Evolutionary conservation across 2,329 filamentous ascomycete genomes (phyloP), one percentile per base, ranked within the genome.

Genomic region (Sporothrix brunneoviolacea): DNA sequence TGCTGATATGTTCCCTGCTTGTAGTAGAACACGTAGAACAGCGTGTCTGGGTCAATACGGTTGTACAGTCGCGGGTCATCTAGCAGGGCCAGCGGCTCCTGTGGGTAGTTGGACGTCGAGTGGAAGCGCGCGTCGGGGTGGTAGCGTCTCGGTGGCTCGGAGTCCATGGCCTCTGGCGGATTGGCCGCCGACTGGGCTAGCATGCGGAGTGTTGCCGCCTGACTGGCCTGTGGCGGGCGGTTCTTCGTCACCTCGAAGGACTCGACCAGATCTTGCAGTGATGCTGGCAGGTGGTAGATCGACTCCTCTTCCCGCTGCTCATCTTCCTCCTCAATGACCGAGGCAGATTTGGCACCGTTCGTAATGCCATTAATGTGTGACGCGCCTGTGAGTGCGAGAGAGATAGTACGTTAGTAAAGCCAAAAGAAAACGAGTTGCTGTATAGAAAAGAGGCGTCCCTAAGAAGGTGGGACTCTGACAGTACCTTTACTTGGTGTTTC

Each of bases 21-120:
- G 74, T 98, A 98, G 75, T 98, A 98, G 70, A 98, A 98, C 40
- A 95, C 87, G 70, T 98, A 98, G 70, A 98, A 98, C 9, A 98
- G 76, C 27, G 91, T 95, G 64, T 98, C 93, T 0, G 91, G 90
- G 62, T 98, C 93, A 54, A 98, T 91, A 52, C 88, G 80, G 22
- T 80, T 80, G 68, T 96, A 98, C 54, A 98, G 70, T 41, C 87
- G 77, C 30, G 89, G 87, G 67, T 98, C 90, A 60, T 96, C 90
- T 60, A 97, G 91, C 57, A 97, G 89, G 2, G 86, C 73, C 37
- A 96, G 75, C n/a, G 91, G 86, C 64, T 96, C 90, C 63, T 94
- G 89, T 7, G 93, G 93, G 67, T 95, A 98, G 59, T 93, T 88
- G 8, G 87, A 62, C 56, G 86, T 86, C 9, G 74, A 70, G 60